phyloP scores from a whole-genome alignment of 441 rosid species.

The Metrosideros polymorpha region DNA sequence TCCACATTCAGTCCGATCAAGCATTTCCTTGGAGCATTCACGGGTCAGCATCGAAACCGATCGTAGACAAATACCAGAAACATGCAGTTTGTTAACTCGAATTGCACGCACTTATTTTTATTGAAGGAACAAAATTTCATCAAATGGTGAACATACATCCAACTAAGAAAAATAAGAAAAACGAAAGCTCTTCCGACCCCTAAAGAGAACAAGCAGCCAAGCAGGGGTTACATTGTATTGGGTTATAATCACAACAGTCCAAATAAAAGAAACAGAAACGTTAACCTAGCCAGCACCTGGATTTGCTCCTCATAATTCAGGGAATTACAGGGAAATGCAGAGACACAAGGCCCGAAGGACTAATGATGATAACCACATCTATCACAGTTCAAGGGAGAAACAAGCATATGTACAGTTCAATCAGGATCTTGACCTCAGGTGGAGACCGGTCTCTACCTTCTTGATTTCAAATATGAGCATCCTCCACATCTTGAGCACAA shows the following conservation, averaged over 20 bases:
- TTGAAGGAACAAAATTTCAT: background rate
- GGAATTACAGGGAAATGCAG: background rate
- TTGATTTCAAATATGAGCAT: slow-evolving; percentile 98
- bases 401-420: background rate
- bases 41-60: background rate
- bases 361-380: background rate
- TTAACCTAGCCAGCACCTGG: background rate
- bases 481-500: slow-evolving; percentile 99
- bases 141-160: background rate
- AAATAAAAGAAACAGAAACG: background rate
- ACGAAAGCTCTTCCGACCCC: background rate
- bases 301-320: background rate
- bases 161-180: background rate
- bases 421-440: slow-evolving; percentile 54
- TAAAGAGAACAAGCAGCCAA: background rate
- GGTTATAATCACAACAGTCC: background rate
- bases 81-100: background rate
- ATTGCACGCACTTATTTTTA: background rate
- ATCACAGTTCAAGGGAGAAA: background rate
- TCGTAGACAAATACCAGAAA: background rate
- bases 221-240: background rate
- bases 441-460: slow-evolving; percentile 80
- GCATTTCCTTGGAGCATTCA: background rate
- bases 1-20: background rate
- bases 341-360: background rate